A percentile compares a stretch with the other conserved stretches of the same genome.
Conservation (phyloP, 352 stramenopile species). For the Pythium periplocum region DNA sequence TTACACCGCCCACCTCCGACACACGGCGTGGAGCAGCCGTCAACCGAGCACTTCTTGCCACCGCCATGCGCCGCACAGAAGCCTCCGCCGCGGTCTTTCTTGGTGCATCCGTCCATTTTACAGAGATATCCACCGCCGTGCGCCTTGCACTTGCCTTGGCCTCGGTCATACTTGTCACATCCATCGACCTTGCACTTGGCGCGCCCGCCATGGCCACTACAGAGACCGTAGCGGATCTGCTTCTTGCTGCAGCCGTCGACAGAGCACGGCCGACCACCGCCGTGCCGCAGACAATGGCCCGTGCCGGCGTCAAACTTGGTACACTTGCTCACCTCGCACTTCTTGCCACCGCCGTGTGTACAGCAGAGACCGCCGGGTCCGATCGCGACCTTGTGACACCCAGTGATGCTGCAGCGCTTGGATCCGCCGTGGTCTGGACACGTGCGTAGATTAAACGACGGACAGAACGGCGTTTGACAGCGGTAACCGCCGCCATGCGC, state of each 20-base stretch:
- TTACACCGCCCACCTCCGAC: conserved; percentile 73
- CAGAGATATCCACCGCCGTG: conserved; percentile 82
- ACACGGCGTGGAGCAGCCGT: conserved; percentile 57
- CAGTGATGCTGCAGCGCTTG: conserved; percentile 48
- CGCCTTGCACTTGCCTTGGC: conserved; percentile 74
- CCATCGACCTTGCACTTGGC: conserved; percentile 70
- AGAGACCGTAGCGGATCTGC: conserved; percentile 72
- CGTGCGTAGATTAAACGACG: conserved; percentile 62
- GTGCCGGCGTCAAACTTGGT: conserved; percentile 67
- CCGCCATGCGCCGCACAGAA: conserved; percentile 74
- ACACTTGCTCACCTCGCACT: conserved; percentile 68
- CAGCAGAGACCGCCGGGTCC: conserved; percentile 48
- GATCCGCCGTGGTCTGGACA: conserved; percentile 72
- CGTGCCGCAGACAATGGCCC: conserved; percentile 63
- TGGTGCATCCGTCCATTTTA: conserved; percentile 64
- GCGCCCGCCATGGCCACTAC: conserved; percentile 64
- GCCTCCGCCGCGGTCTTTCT: conserved; percentile 82
- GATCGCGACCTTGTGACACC: conserved; percentile 49
- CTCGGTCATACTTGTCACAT: conserved; percentile 71
- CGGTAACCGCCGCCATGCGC: conserved; percentile 59
- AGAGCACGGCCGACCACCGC: conserved; percentile 57
- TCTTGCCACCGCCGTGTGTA: conserved; percentile 58
- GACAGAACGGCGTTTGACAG: conserved; percentile 68
- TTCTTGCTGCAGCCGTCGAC: conserved; percentile 64
- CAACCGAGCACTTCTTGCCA: conserved; percentile 77